Evolutionary conservation across 2,329 filamentous ascomycete species (phyloP), one percentile per base, ranked within the genome.

Genomic region (Fusarium torreyae): DNA sequence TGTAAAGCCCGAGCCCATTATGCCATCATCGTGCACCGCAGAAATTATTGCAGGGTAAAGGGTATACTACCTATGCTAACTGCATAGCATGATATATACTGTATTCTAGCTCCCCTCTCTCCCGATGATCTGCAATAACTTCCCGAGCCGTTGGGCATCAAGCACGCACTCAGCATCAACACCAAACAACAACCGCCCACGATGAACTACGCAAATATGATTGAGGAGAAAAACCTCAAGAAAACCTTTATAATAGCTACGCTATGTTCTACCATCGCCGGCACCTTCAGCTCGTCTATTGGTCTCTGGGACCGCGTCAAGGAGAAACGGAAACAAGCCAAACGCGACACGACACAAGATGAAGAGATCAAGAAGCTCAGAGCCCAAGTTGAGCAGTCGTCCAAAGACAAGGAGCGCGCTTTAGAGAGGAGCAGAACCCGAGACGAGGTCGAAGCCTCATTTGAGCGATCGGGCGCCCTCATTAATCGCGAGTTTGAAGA

Each of bases 221-320:
- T 74, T 53, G 71, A 74, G 66, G 71, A 74, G 54, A 72, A 73
- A 14, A 64, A 69, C 67, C 71, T 74, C 66, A 74, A 74, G 72
- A 74, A 74, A 73, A 73, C 71, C 20, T 74, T 71, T 43, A 74
- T 74, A n/a, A 71, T 74, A 33, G 72, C 72, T 5, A 71, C 68
- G 1, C 38, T 74, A 44, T 74, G 72, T 36, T 73, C 70, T 9
- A 74, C 72, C 9, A 66, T 74, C 7, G 72, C 73, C 40, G 72
- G 72, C 26, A 74, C 72, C 5, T 74, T 74, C 39, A 74, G 70
- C 11, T 74, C 72, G 4, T 74, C 72, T 0, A 73, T 74, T 46
- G 72, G 72, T n/a, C 72, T 74, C 4, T 74, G 67, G 57, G 72
- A 74, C 34, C 68, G 70, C 7, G 63, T 74, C 49, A 74, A 74